A percentile compares a stretch with the other conserved stretches of the same genome.
Evolutionary conservation across 164 flowering plant species (phyloP).

Genomic region (Vitis amurensis): DNA sequence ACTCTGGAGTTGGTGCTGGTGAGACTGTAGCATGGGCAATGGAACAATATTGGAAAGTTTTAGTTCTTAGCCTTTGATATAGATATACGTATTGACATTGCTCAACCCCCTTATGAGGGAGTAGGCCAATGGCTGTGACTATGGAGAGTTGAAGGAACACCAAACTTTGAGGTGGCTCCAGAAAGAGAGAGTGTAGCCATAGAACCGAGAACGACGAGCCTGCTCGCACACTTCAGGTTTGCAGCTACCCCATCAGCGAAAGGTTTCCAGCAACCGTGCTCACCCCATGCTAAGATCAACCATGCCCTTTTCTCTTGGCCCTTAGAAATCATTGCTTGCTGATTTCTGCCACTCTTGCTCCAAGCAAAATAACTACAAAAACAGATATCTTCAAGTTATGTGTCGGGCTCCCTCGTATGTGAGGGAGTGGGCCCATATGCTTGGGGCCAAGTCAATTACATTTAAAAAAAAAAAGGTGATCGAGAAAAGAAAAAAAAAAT

Average conservation of each 20-base stretch:
- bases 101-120: conserved; percentile 40
- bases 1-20: no score
- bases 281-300: conserved; percentile 76
- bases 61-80: no score
- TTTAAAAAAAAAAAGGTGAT: no score
- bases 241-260: conserved; percentile 73
- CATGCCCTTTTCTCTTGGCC: conserved; percentile 61
- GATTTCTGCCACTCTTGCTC: conserved; percentile 64
- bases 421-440: no score
- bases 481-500: no score
- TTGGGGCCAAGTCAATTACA: no score
- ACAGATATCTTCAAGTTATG: no score
- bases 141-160: conserved; percentile 70
- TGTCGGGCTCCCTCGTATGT: no score
- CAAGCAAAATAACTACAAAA: conserved; percentile 55
- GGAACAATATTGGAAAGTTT: no score
- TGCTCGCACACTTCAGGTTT: conserved; percentile 80
- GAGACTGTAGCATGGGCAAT: no score
- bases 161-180: conserved; percentile 68
- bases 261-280: conserved; percentile 83
- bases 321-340: no score
- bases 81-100: no score
- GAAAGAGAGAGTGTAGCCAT: conserved; percentile 55
- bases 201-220: conserved; percentile 46
- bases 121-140: conserved; percentile 60